phyloP scores from a whole-genome alignment of 768 basidiomycete genomes.

The Phallus indusiatus region DNA sequence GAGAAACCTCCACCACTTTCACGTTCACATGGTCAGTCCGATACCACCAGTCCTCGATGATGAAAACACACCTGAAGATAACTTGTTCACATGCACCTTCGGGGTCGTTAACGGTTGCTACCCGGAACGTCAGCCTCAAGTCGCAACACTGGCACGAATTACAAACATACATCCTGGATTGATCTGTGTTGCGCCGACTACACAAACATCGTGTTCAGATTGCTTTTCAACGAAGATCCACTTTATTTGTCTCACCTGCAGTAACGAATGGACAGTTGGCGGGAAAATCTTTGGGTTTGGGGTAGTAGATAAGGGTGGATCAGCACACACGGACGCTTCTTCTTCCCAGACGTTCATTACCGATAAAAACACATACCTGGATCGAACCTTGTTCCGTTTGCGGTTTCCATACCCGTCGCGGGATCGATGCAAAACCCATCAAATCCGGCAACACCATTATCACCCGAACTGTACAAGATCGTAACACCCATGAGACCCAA shows the following conservation, averaged over 20 bases:
- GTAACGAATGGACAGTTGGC: constrained; percentile 33
- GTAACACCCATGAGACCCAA: constrained; percentile 30
- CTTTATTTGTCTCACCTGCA: constrained; percentile 11
- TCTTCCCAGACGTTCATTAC: not conserved
- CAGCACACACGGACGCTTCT: no score
- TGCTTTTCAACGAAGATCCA: not conserved
- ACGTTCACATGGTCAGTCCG: not conserved
- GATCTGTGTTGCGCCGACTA: constrained; percentile 29
- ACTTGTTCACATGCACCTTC: constrained; percentile 38
- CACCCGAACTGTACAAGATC: constrained; percentile 28
- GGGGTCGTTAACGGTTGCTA: constrained; percentile 29
- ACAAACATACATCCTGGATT: constrained; percentile 22
- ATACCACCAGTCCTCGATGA: not conserved
- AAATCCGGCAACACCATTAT: constrained; percentile 29
- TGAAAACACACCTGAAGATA: constrained; percentile 27
- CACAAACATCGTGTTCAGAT: not conserved
- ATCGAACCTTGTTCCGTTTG: not conserved
- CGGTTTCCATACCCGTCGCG: not conserved
- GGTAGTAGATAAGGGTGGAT: no score
- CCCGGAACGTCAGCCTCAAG: not conserved
- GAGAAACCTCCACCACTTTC: constrained; percentile 31
- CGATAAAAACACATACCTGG: not conserved
- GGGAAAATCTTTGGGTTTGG: not conserved
- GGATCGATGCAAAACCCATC: constrained; percentile 19
- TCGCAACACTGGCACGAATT: not conserved